These are phyloP conservation scores for Penicillium sp. DNA, from an alignment of 2,329 filamentous ascomycete genomes.

Conservation along the genomic window DNA sequence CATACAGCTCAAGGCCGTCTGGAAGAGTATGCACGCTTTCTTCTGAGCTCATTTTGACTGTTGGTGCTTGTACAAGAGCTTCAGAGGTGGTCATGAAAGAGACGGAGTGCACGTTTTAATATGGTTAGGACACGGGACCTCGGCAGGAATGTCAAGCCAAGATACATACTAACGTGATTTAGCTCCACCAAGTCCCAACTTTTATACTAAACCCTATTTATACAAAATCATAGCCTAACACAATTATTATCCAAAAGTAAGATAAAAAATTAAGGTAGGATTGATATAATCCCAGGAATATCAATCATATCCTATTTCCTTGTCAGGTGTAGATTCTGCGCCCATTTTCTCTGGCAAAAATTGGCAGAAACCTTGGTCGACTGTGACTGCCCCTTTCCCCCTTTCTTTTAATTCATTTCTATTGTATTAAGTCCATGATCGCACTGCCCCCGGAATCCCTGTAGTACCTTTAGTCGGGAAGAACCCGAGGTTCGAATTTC, in stretches of 20 bases:
- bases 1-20: constrained; percentile 58
- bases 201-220: not conserved
- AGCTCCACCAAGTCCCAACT: not conserved
- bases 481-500: not conserved
- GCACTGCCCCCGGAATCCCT: not conserved
- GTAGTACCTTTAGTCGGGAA: not conserved
- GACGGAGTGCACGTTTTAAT: not conserved
- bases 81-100: not conserved
- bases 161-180: not conserved
- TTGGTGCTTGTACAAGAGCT: not conserved
- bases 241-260: not conserved
- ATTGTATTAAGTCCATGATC: not conserved
- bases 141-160: not conserved
- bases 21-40: constrained; percentile 54
- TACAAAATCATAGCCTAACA: not conserved
- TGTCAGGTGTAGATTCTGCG: not conserved
- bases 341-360: not conserved
- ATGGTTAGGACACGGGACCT: not conserved
- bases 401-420: not conserved
- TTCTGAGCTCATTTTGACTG: constrained; percentile 38
- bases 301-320: not conserved
- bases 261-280: not conserved
- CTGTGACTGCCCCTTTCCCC: not conserved
- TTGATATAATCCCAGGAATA: not conserved
- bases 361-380: not conserved